These are phyloP conservation scores for Guadua angustifolia DNA, from an alignment of 176 grass and related monocot genomes.

Conservation along the genomic window DNA sequence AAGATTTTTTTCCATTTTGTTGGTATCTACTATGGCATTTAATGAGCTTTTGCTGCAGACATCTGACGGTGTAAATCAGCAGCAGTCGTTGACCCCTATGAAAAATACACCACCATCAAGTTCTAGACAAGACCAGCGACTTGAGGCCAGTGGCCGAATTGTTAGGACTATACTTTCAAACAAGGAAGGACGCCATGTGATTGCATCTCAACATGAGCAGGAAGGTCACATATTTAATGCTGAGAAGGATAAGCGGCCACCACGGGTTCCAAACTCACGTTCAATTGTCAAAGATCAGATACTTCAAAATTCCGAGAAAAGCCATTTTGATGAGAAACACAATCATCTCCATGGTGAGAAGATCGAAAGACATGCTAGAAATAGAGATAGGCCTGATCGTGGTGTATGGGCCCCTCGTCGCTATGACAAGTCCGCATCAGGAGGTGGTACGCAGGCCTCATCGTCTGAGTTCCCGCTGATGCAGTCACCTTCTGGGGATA, in stretches of 20 bases:
- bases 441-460: constrained; percentile 38
- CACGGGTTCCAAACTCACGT: constrained; percentile 55
- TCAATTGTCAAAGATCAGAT: constrained; percentile 56
- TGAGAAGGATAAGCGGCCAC: constrained; percentile 69
- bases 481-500: constrained; percentile 55
- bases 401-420: constrained; percentile 86
- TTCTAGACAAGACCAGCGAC: constrained; percentile 62
- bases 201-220: constrained; percentile 59
- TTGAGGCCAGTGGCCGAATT: constrained; percentile 65
- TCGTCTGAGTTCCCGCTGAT: constrained; percentile 49
- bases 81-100: constrained; percentile 44
- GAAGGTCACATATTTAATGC: constrained; percentile 47
- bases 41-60: constrained; percentile 42
- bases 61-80: constrained; percentile 55
- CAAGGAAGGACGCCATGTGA: constrained; percentile 55
- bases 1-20: constrained; percentile 28
- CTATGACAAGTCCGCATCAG: constrained; percentile 63
- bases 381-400: constrained; percentile 90
- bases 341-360: constrained; percentile 64
- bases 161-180: constrained; percentile 81
- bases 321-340: constrained; percentile 62
- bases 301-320: constrained; percentile 76
- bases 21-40: constrained; percentile 27
- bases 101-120: constrained; percentile 52
- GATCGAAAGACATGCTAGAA: constrained; percentile 70